phyloP scores from a whole-genome alignment of 2,329 filamentous ascomycete genomes.

The Aphanocladium album region DNA sequence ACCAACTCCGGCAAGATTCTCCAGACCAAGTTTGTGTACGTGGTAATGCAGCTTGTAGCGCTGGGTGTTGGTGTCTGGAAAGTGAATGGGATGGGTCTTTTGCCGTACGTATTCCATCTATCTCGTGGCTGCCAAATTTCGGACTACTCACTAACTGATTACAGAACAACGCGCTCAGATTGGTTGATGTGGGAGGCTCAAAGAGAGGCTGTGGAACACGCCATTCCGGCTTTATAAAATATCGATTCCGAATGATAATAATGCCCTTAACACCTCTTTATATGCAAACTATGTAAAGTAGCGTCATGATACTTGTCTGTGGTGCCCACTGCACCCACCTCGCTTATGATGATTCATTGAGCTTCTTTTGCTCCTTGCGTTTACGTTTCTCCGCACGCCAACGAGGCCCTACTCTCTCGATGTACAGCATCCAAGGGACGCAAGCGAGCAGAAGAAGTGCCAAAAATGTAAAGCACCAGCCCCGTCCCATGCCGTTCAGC shows the following conservation, averaged over 20 bases:
- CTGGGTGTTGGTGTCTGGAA: conserved; percentile 91
- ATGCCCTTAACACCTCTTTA: conserved; percentile 1
- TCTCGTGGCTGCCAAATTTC: conserved; percentile 15
- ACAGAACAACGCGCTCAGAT: conserved; percentile 86
- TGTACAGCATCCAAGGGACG: conserved; percentile 44
- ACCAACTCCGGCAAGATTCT: conserved; percentile 68
- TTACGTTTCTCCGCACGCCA: conserved; percentile 49
- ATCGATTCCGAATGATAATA: neutral
- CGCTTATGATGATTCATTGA: neutral
- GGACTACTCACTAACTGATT: neutral
- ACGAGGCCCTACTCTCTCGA: conserved; percentile 42
- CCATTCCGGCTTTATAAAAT: conserved; percentile 54
- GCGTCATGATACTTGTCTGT: neutral
- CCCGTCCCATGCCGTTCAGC: conserved; percentile 51
- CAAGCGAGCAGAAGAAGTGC: conserved; percentile 44
- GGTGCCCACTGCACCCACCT: neutral
- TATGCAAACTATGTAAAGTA: neutral
- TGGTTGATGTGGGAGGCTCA: conserved; percentile 94
- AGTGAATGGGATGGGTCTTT: conserved; percentile 88
- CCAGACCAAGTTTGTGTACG: conserved; percentile 80
- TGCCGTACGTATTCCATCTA: conserved; percentile 75
- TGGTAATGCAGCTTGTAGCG: conserved; percentile 79
- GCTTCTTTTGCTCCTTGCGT: conserved; percentile 22
- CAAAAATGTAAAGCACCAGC: conserved; percentile 59
- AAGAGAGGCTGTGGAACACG: conserved; percentile 62